Evolutionary conservation across 192 early-diverging fungal species (phyloP).

Genomic region (Diversispora epigaea): DNA sequence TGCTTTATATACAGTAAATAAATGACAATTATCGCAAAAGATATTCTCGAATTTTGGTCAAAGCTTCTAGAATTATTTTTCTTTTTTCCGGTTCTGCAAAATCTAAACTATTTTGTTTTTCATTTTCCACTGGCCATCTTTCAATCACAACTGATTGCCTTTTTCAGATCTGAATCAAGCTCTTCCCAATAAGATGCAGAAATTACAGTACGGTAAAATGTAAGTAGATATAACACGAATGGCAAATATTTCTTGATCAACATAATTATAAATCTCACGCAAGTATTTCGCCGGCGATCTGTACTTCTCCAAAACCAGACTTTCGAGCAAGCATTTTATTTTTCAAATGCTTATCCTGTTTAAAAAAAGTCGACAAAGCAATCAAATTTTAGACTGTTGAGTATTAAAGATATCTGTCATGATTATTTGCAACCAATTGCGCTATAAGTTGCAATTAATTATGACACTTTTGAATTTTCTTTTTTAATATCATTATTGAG

Average conservation of each 20-base stretch:
- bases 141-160: slow-evolving; percentile 13
- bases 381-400: neutral
- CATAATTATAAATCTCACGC: neutral
- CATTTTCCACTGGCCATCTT: slow-evolving; percentile 5
- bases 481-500: no score
- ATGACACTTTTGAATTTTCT: no score
- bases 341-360: slow-evolving; percentile 18
- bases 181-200: slow-evolving; percentile 7
- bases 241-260: neutral
- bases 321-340: neutral
- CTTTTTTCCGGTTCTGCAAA: neutral
- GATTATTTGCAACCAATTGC: no score
- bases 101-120: neutral
- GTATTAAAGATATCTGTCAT: neutral
- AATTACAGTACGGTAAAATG: slow-evolving; percentile 11
- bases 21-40: neutral
- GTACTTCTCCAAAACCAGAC: slow-evolving; percentile 13
- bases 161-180: neutral
- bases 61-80: neutral
- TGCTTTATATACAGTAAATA: no score
- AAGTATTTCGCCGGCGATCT: slow-evolving; percentile 11
- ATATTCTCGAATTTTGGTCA: slow-evolving; percentile 1
- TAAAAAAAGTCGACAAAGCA: neutral
- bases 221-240: slow-evolving; percentile 15
- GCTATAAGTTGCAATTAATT: no score